Conservation (phyloP, 2,329 filamentous ascomycete species). For the Apiospora sp. region DNA sequence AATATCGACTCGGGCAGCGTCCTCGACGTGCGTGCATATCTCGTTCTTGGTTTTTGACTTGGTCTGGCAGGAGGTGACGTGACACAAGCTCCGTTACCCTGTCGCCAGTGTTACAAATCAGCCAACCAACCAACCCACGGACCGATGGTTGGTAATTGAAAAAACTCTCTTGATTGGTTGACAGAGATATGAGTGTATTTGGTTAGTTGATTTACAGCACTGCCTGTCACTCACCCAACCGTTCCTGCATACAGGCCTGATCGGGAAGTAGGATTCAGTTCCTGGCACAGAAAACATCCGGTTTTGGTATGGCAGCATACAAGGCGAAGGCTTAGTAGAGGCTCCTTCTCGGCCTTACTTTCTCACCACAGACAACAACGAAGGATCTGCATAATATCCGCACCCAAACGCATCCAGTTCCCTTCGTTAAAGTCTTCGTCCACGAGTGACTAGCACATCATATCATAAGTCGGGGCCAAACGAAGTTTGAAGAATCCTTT, state of each 20-base stretch:
- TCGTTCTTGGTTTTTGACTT: neutral
- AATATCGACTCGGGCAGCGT: neutral
- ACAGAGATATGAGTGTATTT: too few relatives aligned
- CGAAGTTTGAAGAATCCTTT: neutral
- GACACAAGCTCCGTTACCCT: neutral
- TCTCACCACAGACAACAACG: neutral
- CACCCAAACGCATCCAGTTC: neutral
- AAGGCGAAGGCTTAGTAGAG: neutral
- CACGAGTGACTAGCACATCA: neutral
- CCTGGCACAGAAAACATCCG: neutral
- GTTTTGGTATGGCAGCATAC: neutral
- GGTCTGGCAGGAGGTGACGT: neutral
- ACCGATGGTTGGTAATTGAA: too few relatives aligned
- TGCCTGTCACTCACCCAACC: neutral
- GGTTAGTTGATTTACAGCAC: too few relatives aligned
- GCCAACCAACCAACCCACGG: too few relatives aligned
- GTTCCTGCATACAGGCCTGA: neutral
- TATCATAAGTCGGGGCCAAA: neutral
- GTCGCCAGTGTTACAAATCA: neutral
- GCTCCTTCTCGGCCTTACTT: too few relatives aligned
- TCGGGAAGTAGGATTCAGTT: neutral
- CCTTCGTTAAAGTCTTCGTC: neutral
- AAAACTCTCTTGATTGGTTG: too few relatives aligned
- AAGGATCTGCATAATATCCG: neutral
- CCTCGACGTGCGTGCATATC: neutral